Evolutionary conservation across 2,329 filamentous ascomycete species (phyloP).

Genomic region (Xylariaceae sp.): DNA sequence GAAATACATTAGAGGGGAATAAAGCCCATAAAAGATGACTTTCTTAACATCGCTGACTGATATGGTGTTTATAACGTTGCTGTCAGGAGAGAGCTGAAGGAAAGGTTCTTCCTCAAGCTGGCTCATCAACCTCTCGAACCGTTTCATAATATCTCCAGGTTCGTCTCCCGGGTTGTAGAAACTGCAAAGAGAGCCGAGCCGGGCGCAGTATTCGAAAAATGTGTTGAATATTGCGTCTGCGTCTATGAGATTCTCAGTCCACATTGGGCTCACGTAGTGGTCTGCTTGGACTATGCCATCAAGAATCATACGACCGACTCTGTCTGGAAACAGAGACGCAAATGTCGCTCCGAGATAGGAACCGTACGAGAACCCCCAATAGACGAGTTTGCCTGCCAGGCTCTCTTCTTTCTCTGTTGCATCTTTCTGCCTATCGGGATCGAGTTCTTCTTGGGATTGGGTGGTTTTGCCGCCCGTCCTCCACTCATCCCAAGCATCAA

Average conservation of each 20-base stretch:
- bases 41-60: slow-evolving; percentile 36
- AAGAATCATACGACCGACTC: slow-evolving; percentile 39
- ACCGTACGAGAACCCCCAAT: slow-evolving; percentile 41
- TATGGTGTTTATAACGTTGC: slow-evolving; percentile 34
- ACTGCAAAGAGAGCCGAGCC: slow-evolving; percentile 37
- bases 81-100: slow-evolving; percentile 26
- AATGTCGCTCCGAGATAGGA: slow-evolving; percentile 37
- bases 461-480: slow-evolving; percentile 16
- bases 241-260: slow-evolving; percentile 39
- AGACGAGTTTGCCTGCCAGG: slow-evolving; percentile 32
- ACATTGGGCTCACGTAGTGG: slow-evolving; percentile 40
- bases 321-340: slow-evolving; percentile 40
- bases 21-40: slow-evolving; percentile 34
- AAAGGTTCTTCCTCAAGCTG: slow-evolving; percentile 33
- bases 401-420: slow-evolving; percentile 9
- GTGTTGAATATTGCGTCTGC: slow-evolving; percentile 42
- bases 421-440: slow-evolving; percentile 7
- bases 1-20: slow-evolving; percentile 31
- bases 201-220: slow-evolving; percentile 47
- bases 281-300: slow-evolving; percentile 35
- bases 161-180: slow-evolving; percentile 36
- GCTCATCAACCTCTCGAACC: slow-evolving; percentile 31
- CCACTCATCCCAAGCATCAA: slow-evolving; percentile 37
- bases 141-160: slow-evolving; percentile 26
- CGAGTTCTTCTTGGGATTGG: slow-evolving; percentile 9